Conservation (phyloP, 352 stramenopile genomes). For the Thalassiosira mediterranea region DNA sequence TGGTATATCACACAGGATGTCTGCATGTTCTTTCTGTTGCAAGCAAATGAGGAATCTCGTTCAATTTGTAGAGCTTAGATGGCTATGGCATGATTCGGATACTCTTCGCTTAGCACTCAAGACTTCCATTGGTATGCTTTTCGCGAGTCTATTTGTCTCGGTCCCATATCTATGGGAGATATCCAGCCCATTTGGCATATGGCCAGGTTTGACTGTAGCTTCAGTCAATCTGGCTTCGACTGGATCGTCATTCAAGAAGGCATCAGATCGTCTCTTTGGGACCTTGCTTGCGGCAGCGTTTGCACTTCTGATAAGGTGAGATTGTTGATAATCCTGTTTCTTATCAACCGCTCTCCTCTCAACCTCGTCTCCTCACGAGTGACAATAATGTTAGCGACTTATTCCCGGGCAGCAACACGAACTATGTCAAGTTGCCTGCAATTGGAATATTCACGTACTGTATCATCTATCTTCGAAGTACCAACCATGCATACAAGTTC, state of each 20-base stretch:
- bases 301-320: too few species aligned
- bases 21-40: neutral
- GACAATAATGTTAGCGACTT: conserved; percentile 31
- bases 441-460: conserved; percentile 38
- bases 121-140: conserved; percentile 35
- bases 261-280: conserved; percentile 42
- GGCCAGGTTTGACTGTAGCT: conserved; percentile 45
- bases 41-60: neutral
- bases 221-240: conserved; percentile 34
- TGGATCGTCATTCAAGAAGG: conserved; percentile 37
- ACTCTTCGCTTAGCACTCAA: conserved; percentile 34
- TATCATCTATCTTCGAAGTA: conserved; percentile 35
- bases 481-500: conserved; percentile 39
- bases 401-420: conserved; percentile 21
- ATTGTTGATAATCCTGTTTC: too few species aligned
- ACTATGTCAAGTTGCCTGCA: conserved; percentile 31
- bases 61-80: conserved; percentile 1
- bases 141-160: conserved; percentile 38
- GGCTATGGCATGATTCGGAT: conserved; percentile 17
- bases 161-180: conserved; percentile 30
- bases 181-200: conserved; percentile 32
- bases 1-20: neutral
- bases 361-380: too few species aligned
- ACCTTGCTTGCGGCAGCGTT: conserved; percentile 42
- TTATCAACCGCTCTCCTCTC: too few species aligned